Evolutionary conservation across 2,329 filamentous ascomycete genomes (phyloP).

Genomic region (Trichoderma brevicompactum): DNA sequence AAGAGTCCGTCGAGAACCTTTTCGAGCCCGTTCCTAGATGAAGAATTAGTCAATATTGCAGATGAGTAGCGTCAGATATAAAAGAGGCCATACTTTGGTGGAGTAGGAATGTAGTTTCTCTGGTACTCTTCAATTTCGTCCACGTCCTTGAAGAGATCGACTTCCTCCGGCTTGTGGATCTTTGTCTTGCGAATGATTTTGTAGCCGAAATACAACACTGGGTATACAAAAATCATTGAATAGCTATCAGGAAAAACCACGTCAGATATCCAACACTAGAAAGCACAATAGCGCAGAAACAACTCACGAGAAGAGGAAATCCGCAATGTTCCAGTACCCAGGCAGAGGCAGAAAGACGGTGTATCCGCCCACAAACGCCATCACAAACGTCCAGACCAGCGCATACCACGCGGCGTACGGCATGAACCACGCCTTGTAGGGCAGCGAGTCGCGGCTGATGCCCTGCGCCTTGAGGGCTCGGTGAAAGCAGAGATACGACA

Average conservation of each 20-base stretch:
- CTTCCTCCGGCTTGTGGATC: slow-evolving; percentile 59
- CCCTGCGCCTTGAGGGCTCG: slow-evolving; percentile 72
- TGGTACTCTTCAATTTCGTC: slow-evolving; percentile 72
- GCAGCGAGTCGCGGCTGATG: slow-evolving; percentile 67
- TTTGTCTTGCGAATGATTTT: slow-evolving; percentile 70
- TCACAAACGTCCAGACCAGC: slow-evolving; percentile 65
- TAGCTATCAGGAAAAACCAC: slow-evolving; percentile 50
- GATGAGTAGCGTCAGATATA: too few relatives aligned
- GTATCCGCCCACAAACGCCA: slow-evolving; percentile 77
- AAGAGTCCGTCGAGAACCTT: slow-evolving; percentile 34
- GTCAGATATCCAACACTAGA: background rate
- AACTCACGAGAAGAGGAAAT: slow-evolving; percentile 72
- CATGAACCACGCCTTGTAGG: slow-evolving; percentile 70
- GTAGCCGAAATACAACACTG: slow-evolving; percentile 70
- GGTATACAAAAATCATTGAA: slow-evolving; percentile 73
- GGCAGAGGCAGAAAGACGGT: slow-evolving; percentile 69
- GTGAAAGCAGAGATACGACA: slow-evolving; percentile 74
- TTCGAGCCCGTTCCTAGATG: slow-evolving; percentile 32
- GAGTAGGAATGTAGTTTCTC: slow-evolving; percentile 58
- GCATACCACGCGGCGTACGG: slow-evolving; percentile 74
- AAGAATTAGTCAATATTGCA: background rate
- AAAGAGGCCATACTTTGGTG: slow-evolving; percentile 53
- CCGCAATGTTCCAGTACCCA: slow-evolving; percentile 67
- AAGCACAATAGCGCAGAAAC: background rate
- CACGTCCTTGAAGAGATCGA: slow-evolving; percentile 65